Conservation (phyloP, 345 rosid species). For the Streptanthus diversifolius region DNA sequence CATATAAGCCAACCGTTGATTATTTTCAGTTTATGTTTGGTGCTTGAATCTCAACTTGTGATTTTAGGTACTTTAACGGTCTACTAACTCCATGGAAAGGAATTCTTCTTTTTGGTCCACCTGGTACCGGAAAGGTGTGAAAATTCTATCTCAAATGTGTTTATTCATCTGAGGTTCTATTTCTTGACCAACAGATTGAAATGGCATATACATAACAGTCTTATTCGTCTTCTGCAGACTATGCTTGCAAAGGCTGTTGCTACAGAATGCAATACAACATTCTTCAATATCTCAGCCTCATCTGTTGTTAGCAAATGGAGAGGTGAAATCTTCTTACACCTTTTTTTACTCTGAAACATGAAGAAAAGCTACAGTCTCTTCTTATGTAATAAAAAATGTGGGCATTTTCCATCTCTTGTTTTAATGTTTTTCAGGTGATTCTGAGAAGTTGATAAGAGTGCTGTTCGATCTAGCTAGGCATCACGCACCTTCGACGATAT, state of each 20-base stretch:
- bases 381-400: neutral
- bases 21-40: neutral
- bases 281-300: conserved; percentile 96
- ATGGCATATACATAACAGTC: neutral
- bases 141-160: neutral
- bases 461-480: conserved; percentile 96
- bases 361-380: too few relatives aligned
- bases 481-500: conserved; percentile 94
- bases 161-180: neutral
- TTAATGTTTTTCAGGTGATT: conserved; percentile 67
- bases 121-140: conserved; percentile 95
- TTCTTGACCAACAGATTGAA: neutral
- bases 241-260: conserved; percentile 99
- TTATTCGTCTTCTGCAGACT: conserved; percentile 47
- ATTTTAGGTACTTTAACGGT: conserved; percentile 83
- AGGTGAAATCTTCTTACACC: conserved; percentile 6
- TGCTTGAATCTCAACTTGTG: conserved; percentile 2
- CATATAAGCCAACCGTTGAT: neutral
- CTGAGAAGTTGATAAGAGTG: conserved; percentile 88
- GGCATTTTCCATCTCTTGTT: neutral
- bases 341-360: neutral
- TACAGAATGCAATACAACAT: conserved; percentile 96
- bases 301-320: conserved; percentile 99
- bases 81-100: conserved; percentile 99
- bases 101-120: conserved; percentile 97